Evolutionary conservation across 768 basidiomycete genomes (phyloP), one percentile per base, ranked within the genome.

Genomic region (Tulasnella sp.): DNA sequence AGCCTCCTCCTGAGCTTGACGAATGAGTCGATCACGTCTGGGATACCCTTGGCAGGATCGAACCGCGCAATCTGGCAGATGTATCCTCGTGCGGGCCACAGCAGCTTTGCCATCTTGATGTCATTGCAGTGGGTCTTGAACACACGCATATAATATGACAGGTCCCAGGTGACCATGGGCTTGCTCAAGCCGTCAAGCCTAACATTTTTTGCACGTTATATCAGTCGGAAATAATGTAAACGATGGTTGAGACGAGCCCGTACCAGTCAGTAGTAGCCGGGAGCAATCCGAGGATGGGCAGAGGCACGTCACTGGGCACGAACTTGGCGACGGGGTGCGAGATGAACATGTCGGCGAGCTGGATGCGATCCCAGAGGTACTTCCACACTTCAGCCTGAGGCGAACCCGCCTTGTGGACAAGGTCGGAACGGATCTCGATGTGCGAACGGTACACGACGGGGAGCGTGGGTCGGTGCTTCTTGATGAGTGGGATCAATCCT

Each of bases 181-280:
- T 75, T 97, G 82, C 92, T 96, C 64, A 97, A 76, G 38, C 93
- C 93, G 71, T 97, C 93, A 59, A 97, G 82, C 79, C 85, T 85
- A 53, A 8, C 51, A 24, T 51, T 59, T 21, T 17, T 41, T 8
- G 19, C 34, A 29, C 49, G 59, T 42, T 49, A 15, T 29, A 29
- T 65, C 65, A 2, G 54, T 64, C 4, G 61, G 53, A 30, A 66
- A 68, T 69, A 61, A 70, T 72, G 3, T 70, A 59, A 1, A 68
- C 9, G 69, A 63, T 21, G 67, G n/a, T 48, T 5, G 19, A 48
- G n/a, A n/a, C 46, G 57, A 8, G 49, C 59, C 70, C 82, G 62
- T 62, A 86, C 87, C 85, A 89, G 69, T 91, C 88, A 46, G 88
- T 90, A 24, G 88, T 84, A 66, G 88, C 88, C 67, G 87, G 86